Conservation (phyloP, 768 basidiomycete genomes). For the Roridomyces roridus region DNA sequence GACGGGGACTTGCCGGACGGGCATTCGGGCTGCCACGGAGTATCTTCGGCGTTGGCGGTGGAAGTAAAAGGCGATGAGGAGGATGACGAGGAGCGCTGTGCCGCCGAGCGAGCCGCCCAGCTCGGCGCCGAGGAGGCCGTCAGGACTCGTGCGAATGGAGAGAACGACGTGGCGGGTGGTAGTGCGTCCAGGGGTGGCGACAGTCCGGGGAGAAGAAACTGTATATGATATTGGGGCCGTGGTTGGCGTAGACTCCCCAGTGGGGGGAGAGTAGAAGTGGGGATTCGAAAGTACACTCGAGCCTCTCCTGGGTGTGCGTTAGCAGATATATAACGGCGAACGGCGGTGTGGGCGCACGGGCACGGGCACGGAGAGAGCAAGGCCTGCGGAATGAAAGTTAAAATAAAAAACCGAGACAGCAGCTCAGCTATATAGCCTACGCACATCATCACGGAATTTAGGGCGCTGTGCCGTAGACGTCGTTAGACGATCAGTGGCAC, state of each 20-base stretch:
- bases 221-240: slow-evolving; percentile 17
- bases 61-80: not conserved
- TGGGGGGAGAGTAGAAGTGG: not conserved
- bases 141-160: not conserved
- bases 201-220: no score
- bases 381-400: slow-evolving; percentile 4
- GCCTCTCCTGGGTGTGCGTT: not conserved
- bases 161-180: no score
- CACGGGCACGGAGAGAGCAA: not conserved
- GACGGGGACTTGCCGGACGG: slow-evolving; percentile 13
- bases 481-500: slow-evolving; percentile 6
- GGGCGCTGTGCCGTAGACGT: not conserved
- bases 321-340: not conserved
- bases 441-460: slow-evolving; percentile 10
- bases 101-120: slow-evolving; percentile 19
- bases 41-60: slow-evolving; percentile 7
- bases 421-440: no score
- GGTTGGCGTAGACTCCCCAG: not conserved
- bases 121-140: slow-evolving; percentile 7
- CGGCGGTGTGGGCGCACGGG: slow-evolving; percentile 5
- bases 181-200: no score
- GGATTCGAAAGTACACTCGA: not conserved
- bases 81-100: not conserved
- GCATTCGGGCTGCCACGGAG: not conserved
- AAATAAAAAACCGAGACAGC: slow-evolving; percentile 2